Base-by-base conservation (phyloP, 1,139 yeast genomes). In the Magnusiomyces suaveolens region DNA sequence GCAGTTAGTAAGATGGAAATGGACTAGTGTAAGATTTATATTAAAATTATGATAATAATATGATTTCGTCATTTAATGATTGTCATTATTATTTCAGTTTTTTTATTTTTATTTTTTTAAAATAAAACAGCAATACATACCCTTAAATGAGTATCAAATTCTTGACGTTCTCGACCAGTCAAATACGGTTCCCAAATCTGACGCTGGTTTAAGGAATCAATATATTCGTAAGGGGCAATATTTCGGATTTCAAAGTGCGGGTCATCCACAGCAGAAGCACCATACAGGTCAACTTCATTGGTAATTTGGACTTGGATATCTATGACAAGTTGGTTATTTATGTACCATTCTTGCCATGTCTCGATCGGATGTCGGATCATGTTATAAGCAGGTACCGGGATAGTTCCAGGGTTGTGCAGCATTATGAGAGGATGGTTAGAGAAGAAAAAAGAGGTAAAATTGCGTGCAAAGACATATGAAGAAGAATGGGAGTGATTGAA, bases 301-400 rank as follows among this genome's bases (percentile, higher is more conserved):
- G 50, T 33, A 12, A 47, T 21, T 3, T 47, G 29, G 10, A 47
- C 50, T 36, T 47, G 50, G 32, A 32, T 32, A 23, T 47, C 50
- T 12, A 64, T 63, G 46, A 52, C 53, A n/a, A 49, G 48, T 48
- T 62, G 62, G 53, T 66, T 63, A 41, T 55, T 46, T 47, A 56
- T 56, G 54, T 66, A 66, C 70, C 70, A 66, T 53, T 65, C 67
- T 52, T 64, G 69, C 70, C 70, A 66, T 38, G 66, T 60, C 53
- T 67, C 69, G 33, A 66, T 63, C 41, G 70, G 70, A 55, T 66
- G 70, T 51, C 66, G 53, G 52, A 57, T 57, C 16, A 64, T 56
- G 51, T 63, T 62, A 57, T 62, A 66, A 6, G 52, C 20, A 2
- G 66, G 66, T 44, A 58, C 58, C 32, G 62, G 58, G 20, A 55